These are phyloP conservation scores for Rhodotorula toruloides DNA, from an alignment of 768 basidiomycete species.

Conservation along the genomic window DNA sequence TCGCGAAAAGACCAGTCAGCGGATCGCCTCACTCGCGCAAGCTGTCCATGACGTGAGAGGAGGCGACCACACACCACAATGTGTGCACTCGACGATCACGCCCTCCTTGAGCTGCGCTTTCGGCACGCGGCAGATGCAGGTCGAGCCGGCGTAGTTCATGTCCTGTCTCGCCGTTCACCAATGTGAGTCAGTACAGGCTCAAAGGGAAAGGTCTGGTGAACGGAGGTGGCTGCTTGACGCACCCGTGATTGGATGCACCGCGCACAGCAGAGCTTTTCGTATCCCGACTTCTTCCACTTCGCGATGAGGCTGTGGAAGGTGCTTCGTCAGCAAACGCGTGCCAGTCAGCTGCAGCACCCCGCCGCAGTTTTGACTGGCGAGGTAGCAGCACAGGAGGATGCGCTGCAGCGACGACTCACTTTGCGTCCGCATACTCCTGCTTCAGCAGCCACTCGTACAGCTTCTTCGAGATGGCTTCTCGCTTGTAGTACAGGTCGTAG, in stretches of 20 bases:
- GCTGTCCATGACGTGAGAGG: background rate
- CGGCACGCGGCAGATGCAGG: slow-evolving; percentile 95
- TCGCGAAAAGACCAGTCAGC: background rate
- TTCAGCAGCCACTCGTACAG: slow-evolving; percentile 94
- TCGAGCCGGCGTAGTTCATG: slow-evolving; percentile 98
- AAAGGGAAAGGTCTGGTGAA: background rate
- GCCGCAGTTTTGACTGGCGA: background rate
- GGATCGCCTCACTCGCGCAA: too few relatives aligned
- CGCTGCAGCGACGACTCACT: slow-evolving; percentile 69
- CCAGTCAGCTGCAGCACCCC: background rate
- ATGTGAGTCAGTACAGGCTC: slow-evolving; percentile 24
- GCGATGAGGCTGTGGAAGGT: slow-evolving; percentile 70
- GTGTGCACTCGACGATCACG: slow-evolving; percentile 90
- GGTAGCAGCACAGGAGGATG: background rate
- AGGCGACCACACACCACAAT: slow-evolving; percentile 68
- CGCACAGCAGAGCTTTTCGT: slow-evolving; percentile 95
- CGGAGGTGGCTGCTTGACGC: slow-evolving; percentile 27
- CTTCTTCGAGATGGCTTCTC: slow-evolving; percentile 83
- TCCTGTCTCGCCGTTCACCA: slow-evolving; percentile 55
- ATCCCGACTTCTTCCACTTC: slow-evolving; percentile 98
- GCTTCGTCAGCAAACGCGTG: background rate
- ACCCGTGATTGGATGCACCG: slow-evolving; percentile 93
- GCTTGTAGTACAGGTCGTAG: slow-evolving; percentile 97
- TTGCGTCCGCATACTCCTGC: slow-evolving; percentile 92
- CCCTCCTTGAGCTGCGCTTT: slow-evolving; percentile 86